A percentile compares a stretch with the other conserved stretches of the same genome.
Evolutionary conservation across 2,329 filamentous ascomycete species (phyloP).

Genomic region (Penicillium sp.): DNA sequence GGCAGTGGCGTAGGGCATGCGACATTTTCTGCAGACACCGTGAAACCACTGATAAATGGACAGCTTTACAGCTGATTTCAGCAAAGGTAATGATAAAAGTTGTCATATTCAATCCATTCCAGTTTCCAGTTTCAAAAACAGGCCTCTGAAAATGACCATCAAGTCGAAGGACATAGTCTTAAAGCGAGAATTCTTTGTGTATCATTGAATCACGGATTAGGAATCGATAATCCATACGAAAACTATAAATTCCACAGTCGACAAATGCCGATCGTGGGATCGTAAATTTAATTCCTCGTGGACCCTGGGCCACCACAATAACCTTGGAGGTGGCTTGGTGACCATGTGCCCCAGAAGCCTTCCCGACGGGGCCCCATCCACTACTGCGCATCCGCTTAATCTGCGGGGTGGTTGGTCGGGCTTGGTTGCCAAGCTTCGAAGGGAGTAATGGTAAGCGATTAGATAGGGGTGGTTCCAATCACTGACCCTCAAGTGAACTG

Average conservation of each 20-base stretch:
- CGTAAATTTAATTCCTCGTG: too few species aligned
- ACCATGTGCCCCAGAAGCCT: neutral
- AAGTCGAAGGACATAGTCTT: too few species aligned
- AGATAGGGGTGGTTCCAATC: neutral
- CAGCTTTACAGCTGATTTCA: neutral
- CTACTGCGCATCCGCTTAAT: neutral
- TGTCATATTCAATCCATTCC: too few species aligned
- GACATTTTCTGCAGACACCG: neutral
- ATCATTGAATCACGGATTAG: too few species aligned
- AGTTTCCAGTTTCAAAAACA: too few species aligned
- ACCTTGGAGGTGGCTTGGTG: neutral
- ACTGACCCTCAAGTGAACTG: neutral
- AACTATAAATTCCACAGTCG: too few species aligned
- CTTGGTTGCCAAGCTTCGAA: conserved; percentile 8
- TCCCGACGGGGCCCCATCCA: neutral
- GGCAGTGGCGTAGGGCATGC: neutral
- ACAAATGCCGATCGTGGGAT: too few species aligned
- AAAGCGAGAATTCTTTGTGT: too few species aligned
- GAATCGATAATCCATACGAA: too few species aligned
- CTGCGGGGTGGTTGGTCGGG: neutral
- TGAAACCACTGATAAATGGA: neutral
- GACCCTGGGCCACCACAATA: neutral
- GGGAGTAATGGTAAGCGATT: conserved; percentile 9
- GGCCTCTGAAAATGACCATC: too few species aligned
- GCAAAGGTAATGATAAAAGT: too few species aligned